Evolutionary conservation across 768 basidiomycete genomes (phyloP), one percentile per base, ranked within the genome.

Genomic region (Amanita muscaria): DNA sequence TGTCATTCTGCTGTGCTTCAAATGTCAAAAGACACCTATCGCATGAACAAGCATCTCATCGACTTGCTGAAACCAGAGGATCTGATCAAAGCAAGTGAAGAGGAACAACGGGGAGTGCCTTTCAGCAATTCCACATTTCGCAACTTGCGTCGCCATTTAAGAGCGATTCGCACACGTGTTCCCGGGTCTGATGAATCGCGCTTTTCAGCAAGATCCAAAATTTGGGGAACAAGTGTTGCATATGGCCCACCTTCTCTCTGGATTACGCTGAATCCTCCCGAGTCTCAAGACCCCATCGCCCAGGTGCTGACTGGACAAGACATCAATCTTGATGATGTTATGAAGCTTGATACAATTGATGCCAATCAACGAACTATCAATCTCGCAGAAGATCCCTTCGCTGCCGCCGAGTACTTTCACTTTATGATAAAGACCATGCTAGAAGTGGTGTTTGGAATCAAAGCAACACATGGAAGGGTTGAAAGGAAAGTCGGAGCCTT

Each of bases 221-320:
- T 29, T 6, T 29, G 27, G 27, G 27, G 27, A 6, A 29, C 27
- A 29, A 29, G 6, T 29, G 7, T 66, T 0, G 16, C 50, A 1
- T 51, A 49, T 21, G 56, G 56, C 12, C 62, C 64, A 2, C 68
- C 69, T 0, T 50, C 41, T 1, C 23, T 73, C 0, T 75, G 72
- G 72, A 48, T 67, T 1, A 75, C 72, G 0, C 58, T 75, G 1
- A 73, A 71, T 39, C 67, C 65, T 0, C 37, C 51, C 0, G 67
- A 75, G 46, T 51, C 61, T 0, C 61, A 69, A 24, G 66, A 73
- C 47, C 73, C 72, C 0, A 57, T 76, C 16, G 67, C 64, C 0
- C 71, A 74, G 43, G 59, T 74, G 0, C 55, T 76, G 10, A 59
- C 64, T 0, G 71, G 74, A 0, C 59, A 58, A 22, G 52, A 68